Percentiles rank a stretch among this genome's conserved stretches.
Evolutionary conservation across 2,329 filamentous ascomycete species (phyloP).

Genomic region (Sclerotinia trifoliorum): DNA sequence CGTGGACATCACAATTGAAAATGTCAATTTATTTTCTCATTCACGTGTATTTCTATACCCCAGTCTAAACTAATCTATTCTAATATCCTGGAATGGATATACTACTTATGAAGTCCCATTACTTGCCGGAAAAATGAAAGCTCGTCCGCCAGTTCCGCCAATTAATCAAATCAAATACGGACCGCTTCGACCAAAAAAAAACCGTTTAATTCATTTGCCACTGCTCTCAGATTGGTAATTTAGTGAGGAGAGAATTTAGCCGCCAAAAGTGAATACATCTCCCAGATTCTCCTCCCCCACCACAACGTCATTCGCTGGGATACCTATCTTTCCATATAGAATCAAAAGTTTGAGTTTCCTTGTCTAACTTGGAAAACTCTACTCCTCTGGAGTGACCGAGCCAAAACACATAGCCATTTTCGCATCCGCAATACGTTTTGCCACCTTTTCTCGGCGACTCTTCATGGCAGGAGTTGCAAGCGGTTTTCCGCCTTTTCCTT

Average conservation of each 20-base stretch:
- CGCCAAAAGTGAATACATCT: not conserved
- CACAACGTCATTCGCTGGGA: accelerated
- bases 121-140: too few relatives aligned
- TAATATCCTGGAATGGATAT: not conserved
- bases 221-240: not conserved
- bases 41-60: too few relatives aligned
- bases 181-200: not conserved
- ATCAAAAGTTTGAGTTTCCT: too few relatives aligned
- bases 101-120: too few relatives aligned
- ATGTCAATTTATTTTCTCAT: too few relatives aligned
- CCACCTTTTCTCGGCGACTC: not conserved
- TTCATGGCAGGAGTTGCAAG: not conserved
- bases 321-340: too few relatives aligned
- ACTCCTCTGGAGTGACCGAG: not conserved
- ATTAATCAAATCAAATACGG: not conserved
- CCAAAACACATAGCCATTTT: not conserved
- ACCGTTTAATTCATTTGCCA: accelerated
- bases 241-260: not conserved
- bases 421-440: not conserved
- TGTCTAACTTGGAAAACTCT: accelerated
- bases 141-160: not conserved
- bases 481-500: accelerated
- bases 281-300: too few relatives aligned
- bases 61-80: not conserved
- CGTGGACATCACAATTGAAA: not conserved